A percentile compares a stretch with the other conserved stretches of the same genome.
Evolutionary conservation across 352 stramenopile genomes (phyloP).

Genomic region (Elongisporangium undulatum): DNA sequence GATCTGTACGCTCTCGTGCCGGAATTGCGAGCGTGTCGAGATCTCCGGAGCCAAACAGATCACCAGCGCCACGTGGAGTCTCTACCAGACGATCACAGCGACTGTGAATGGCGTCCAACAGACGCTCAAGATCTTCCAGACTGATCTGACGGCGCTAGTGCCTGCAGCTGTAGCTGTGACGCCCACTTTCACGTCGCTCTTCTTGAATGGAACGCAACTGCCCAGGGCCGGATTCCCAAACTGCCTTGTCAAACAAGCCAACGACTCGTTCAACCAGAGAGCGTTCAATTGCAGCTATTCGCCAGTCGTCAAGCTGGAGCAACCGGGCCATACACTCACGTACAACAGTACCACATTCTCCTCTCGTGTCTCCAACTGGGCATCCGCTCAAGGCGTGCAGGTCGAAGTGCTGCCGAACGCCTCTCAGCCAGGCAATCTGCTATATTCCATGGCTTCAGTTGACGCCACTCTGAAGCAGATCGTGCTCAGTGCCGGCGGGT

Average conservation of each 20-base stretch:
- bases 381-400: conserved; percentile 9
- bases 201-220: conserved; percentile 36
- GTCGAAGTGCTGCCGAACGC: conserved; percentile 5
- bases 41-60: conserved; percentile 45
- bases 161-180: conserved; percentile 22
- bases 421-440: conserved; percentile 1
- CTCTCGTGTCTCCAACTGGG: conserved; percentile 32
- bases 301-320: conserved; percentile 10
- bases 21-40: conserved; percentile 55
- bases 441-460: conserved; percentile 30
- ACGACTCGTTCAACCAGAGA: too few relatives aligned
- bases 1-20: conserved; percentile 47
- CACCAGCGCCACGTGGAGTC: conserved; percentile 27
- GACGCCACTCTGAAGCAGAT: conserved; percentile 17
- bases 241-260: conserved; percentile 22
- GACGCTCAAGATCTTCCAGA: conserved; percentile 31
- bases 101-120: conserved; percentile 6
- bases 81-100: conserved; percentile 28
- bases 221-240: conserved; percentile 57
- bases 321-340: conserved; percentile 10
- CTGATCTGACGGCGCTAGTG: conserved; percentile 44
- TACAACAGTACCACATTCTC: conserved; percentile 45
- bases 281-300: conserved; percentile 36
- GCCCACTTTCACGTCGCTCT: conserved; percentile 41
- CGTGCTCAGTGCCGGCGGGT: conserved; percentile 38